Conservation (phyloP, 345 rosid genomes). For the Corymbia maculata region DNA sequence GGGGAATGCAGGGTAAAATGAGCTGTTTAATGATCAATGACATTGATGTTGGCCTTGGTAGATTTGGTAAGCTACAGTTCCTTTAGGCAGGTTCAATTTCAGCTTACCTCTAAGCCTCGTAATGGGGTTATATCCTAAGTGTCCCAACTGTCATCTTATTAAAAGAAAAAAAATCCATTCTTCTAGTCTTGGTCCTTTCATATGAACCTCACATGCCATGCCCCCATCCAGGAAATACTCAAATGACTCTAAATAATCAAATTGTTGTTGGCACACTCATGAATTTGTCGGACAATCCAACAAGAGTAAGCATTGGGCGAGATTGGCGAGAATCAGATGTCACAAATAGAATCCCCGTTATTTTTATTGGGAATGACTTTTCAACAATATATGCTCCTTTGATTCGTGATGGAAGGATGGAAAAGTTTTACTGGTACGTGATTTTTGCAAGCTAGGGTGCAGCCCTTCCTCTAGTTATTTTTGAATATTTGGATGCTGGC, state of each 20-base stretch:
- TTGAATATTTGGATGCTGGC: not conserved
- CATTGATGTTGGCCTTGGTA: constrained; percentile 94
- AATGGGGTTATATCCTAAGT: not conserved
- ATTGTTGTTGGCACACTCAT: constrained; percentile 86
- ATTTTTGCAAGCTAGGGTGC: not conserved
- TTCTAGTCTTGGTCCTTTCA: not conserved
- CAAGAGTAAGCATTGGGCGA: constrained; percentile 94
- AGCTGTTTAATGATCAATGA: constrained; percentile 95
- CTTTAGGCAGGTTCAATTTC: not conserved
- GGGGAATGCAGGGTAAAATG: constrained; percentile 83
- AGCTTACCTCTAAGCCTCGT: not conserved
- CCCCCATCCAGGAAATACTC: constrained; percentile 59
- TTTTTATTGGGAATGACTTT: constrained; percentile 88
- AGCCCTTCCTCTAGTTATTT: not conserved
- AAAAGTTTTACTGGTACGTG: constrained; percentile 81
- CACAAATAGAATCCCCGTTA: constrained; percentile 78
- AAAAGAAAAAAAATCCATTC: not conserved
- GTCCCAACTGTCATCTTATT: not conserved
- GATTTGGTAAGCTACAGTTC: constrained; percentile 65
- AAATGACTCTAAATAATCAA: constrained; percentile 92
- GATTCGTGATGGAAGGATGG: constrained; percentile 99
- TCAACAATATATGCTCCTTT: constrained; percentile 86
- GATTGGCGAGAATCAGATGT: constrained; percentile 83
- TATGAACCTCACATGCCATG: not conserved
- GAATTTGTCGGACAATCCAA: constrained; percentile 91